Conservation (phyloP, 148 eudicot genomes). For the Cornus kousa region DNA sequence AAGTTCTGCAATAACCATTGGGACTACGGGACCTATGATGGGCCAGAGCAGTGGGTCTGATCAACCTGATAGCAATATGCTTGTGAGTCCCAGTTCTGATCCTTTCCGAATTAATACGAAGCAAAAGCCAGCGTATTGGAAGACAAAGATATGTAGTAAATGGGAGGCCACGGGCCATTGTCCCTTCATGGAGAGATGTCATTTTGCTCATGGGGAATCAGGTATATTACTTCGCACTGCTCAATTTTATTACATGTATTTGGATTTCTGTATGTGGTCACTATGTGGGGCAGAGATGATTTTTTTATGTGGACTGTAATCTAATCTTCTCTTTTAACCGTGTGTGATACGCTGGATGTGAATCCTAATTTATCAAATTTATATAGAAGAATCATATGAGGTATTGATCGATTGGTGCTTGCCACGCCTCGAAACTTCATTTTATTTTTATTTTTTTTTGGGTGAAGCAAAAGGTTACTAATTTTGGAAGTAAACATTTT, state of each 20-base stretch:
- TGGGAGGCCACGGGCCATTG: slow-evolving; percentile 81
- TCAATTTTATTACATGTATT: background rate
- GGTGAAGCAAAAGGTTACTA: no score
- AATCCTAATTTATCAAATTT: background rate
- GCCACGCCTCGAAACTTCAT: background rate
- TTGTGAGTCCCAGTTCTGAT: slow-evolving; percentile 22
- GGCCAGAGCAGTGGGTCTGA: slow-evolving; percentile 31
- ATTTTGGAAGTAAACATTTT: background rate
- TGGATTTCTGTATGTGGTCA: background rate
- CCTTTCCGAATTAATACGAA: slow-evolving; percentile 37
- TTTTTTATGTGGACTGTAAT: background rate
- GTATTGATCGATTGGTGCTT: background rate
- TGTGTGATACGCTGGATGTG: background rate
- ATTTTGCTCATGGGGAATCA: slow-evolving; percentile 83
- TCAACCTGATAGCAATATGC: slow-evolving; percentile 30
- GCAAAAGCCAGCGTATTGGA: slow-evolving; percentile 60
- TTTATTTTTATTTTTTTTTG: no score
- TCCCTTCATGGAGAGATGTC: slow-evolving; percentile 75
- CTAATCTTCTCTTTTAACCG: background rate
- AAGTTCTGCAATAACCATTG: slow-evolving; percentile 61
- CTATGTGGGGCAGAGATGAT: background rate
- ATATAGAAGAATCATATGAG: no score
- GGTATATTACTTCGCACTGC: slow-evolving; percentile 32
- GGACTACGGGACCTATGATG: slow-evolving; percentile 43
- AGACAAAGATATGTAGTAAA: slow-evolving; percentile 60